These are phyloP conservation scores for Pilasporangium apinafurcum DNA, from an alignment of 352 stramenopile species.

Conservation along the genomic window DNA sequence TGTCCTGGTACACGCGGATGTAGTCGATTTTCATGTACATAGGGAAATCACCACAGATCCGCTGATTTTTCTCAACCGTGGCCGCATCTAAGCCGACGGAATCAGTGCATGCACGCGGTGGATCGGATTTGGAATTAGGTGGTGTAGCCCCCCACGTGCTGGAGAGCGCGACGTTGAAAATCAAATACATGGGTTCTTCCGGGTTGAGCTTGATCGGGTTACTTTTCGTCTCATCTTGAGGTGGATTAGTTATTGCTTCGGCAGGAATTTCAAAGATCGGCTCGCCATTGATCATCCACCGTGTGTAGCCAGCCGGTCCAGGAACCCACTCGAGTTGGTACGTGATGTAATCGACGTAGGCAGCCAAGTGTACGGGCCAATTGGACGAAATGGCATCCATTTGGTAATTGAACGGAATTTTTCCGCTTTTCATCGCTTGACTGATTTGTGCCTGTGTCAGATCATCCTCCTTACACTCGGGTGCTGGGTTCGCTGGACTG, in stretches of 20 bases:
- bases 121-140: conserved; percentile 41
- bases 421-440: conserved; percentile 27
- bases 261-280: conserved; percentile 59
- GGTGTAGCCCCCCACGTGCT: conserved; percentile 32
- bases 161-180: conserved; percentile 54
- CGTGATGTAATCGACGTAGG: conserved; percentile 36
- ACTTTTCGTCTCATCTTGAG: conserved; percentile 23
- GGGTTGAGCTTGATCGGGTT: conserved; percentile 54
- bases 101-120: conserved; percentile 35
- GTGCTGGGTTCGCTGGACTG: conserved; percentile 39
- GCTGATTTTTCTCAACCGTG: conserved; percentile 36
- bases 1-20: conserved; percentile 72
- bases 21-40: conserved; percentile 79
- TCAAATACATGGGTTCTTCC: conserved; percentile 63
- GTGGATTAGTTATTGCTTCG: conserved; percentile 29
- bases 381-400: conserved; percentile 64
- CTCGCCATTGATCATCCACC: conserved; percentile 38
- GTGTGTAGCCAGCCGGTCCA: conserved; percentile 41
- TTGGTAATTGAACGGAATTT: conserved; percentile 35
- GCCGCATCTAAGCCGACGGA: conserved; percentile 29
- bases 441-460: conserved; percentile 31
- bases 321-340: conserved; percentile 65
- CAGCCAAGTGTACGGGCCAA: conserved; percentile 45
- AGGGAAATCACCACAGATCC: conserved; percentile 58
- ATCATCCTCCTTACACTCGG: no score